These are phyloP conservation scores for Platismatia glauca DNA, from an alignment of 495 filamentous ascomycete species.

Conservation along the genomic window DNA sequence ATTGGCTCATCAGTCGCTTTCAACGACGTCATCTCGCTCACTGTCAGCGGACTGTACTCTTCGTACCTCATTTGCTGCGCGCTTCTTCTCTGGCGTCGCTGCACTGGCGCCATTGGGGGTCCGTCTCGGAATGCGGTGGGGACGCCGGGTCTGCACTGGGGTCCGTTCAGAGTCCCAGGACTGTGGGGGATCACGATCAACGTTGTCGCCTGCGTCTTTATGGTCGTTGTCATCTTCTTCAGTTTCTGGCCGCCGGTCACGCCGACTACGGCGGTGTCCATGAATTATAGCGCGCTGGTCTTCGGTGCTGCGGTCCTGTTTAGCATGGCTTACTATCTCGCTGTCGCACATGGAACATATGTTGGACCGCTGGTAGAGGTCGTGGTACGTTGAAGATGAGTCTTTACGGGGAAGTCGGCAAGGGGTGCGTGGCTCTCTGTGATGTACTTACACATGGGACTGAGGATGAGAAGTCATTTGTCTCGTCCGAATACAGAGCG, in stretches of 20 bases:
- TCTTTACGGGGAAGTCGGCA: neutral
- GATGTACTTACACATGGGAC: neutral
- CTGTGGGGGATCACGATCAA: conserved; percentile 36
- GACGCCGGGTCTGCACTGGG: conserved; percentile 26
- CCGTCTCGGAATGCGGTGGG: neutral
- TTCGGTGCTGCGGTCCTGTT: conserved; percentile 30
- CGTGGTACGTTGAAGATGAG: conserved; percentile 24
- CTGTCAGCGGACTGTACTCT: conserved; percentile 27
- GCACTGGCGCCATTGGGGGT: neutral
- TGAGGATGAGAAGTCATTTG: neutral
- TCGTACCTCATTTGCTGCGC: conserved; percentile 31
- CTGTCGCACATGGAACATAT: conserved; percentile 32
- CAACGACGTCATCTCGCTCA: conserved; percentile 38
- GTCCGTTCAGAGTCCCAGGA: conserved; percentile 35
- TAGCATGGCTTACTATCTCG: conserved; percentile 31
- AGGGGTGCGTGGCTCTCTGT: neutral
- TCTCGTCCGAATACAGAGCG: too few relatives aligned
- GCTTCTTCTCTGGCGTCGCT: conserved; percentile 16
- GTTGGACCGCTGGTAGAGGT: conserved; percentile 32
- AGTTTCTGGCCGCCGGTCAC: conserved; percentile 35
- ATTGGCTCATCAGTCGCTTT: conserved; percentile 43
- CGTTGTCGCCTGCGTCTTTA: conserved; percentile 30
- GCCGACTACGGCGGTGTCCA: conserved; percentile 32
- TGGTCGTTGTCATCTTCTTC: conserved; percentile 36
- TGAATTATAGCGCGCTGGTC: conserved; percentile 40